Conservation (phyloP, 495 filamentous ascomycete genomes). For the Penicillium silybi region DNA sequence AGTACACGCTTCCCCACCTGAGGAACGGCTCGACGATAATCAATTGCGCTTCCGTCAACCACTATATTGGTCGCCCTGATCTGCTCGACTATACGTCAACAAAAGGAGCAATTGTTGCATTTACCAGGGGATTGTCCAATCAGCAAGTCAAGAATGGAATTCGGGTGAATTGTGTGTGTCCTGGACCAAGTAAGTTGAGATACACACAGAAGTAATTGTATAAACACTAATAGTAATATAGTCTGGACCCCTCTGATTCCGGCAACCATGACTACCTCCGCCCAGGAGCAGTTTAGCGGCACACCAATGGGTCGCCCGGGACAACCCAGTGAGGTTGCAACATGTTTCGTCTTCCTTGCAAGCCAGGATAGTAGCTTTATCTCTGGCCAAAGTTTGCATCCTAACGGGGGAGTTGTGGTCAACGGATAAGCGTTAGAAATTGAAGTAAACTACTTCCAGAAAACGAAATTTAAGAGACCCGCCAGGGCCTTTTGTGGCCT, state of each 20-base stretch:
- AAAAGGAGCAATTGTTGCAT: conserved; percentile 78
- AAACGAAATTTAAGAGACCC: too few relatives aligned
- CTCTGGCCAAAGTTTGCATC: conserved; percentile 53
- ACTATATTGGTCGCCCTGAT: conserved; percentile 76
- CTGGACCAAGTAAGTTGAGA: conserved; percentile 42
- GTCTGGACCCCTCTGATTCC: conserved; percentile 85
- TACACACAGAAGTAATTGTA: neutral
- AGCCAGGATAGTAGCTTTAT: conserved; percentile 68
- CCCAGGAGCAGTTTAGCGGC: conserved; percentile 61
- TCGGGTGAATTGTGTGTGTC: conserved; percentile 74
- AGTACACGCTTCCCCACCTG: conserved; percentile 74
- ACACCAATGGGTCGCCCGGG: conserved; percentile 76
- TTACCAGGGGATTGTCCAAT: conserved; percentile 75
- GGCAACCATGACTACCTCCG: conserved; percentile 65
- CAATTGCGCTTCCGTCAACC: conserved; percentile 77
- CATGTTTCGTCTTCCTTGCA: conserved; percentile 77
- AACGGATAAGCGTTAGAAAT: conserved; percentile 49
- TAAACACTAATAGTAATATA: conserved; percentile 4
- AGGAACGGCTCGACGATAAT: conserved; percentile 69
- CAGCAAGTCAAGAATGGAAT: conserved; percentile 69
- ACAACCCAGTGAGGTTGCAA: conserved; percentile 75
- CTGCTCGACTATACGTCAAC: conserved; percentile 81
- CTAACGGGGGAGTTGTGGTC: conserved; percentile 62
- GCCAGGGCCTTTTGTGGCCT: too few relatives aligned
- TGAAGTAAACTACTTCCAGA: too few relatives aligned